These are phyloP conservation scores for Stereum hirsutum DNA, from an alignment of 1,284 basidiomycete genomes.

Conservation along the genomic window DNA sequence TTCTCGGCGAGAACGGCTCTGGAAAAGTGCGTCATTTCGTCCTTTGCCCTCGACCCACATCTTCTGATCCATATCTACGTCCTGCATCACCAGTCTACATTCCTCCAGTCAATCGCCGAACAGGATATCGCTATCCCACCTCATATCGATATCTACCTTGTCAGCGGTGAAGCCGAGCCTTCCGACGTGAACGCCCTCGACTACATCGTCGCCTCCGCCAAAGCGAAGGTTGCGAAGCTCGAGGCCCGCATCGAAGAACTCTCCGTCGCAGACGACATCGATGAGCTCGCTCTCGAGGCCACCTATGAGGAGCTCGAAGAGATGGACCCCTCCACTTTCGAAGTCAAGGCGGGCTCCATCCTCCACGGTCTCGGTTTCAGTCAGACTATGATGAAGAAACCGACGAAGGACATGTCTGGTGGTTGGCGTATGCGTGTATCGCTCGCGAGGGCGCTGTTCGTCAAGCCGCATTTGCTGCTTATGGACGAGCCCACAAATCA, in stretches of 20 bases:
- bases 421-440: conserved; percentile 99
- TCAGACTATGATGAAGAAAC: conserved; percentile 89
- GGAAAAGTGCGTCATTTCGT: conserved; percentile 68
- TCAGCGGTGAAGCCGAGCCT: conserved; percentile 92
- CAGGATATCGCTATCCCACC: conserved; percentile 92
- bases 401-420: conserved; percentile 98
- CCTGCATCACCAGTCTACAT: conserved; percentile 27
- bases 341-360: conserved; percentile 92
- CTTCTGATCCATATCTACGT: conserved; percentile 1
- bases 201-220: conserved; percentile 91
- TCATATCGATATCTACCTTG: conserved; percentile 98
- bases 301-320: conserved; percentile 97
- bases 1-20: conserved; percentile 95
- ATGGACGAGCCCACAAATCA: conserved; percentile 89
- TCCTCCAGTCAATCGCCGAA: conserved; percentile 67
- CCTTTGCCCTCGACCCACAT: not conserved
- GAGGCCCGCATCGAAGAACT: conserved; percentile 95
- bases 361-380: conserved; percentile 95
- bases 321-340: conserved; percentile 92
- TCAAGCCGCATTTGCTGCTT: conserved; percentile 92
- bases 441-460: conserved; percentile 90
- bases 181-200: conserved; percentile 95
- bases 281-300: conserved; percentile 78
- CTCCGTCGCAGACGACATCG: conserved; percentile 81
- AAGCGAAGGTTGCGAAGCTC: conserved; percentile 90